A percentile compares a stretch with the other conserved stretches of the same genome.
Conservation (phyloP, 768 basidiomycete genomes). For the Udeniomyces megalosporus region DNA sequence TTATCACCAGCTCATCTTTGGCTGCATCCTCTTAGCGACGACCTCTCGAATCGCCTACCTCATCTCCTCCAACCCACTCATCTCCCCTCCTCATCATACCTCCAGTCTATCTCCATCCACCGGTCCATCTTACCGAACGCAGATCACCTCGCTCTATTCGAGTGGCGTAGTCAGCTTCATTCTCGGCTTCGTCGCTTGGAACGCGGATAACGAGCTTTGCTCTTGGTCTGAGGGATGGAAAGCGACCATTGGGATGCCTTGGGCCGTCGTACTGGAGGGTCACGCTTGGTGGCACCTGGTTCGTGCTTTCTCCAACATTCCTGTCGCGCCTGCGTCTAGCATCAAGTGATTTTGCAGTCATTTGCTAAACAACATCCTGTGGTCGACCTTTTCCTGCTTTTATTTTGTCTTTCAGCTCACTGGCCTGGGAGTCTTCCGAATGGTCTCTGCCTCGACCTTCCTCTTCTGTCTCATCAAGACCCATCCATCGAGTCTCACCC, state of each 20-base stretch:
- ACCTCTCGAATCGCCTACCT: neutral
- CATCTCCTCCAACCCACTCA: neutral
- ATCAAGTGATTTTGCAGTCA: neutral
- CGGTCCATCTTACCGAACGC: neutral
- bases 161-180: neutral
- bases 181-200: neutral
- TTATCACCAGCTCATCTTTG: neutral
- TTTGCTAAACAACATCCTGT: too few species aligned
- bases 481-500: neutral
- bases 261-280: neutral
- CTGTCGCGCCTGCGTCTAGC: neutral
- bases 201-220: neutral
- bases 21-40: neutral
- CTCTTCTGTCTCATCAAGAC: neutral
- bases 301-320: too few species aligned
- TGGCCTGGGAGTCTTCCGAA: neutral
- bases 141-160: neutral
- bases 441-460: neutral
- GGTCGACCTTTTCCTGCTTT: neutral
- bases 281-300: slow-evolving; percentile 1
- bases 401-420: neutral
- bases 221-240: neutral
- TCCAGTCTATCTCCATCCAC: neutral
- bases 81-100: too few species aligned
- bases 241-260: neutral